Evolutionary conservation across 2,329 filamentous ascomycete genomes (phyloP).

Genomic region (Blastomyces gilchristii): DNA sequence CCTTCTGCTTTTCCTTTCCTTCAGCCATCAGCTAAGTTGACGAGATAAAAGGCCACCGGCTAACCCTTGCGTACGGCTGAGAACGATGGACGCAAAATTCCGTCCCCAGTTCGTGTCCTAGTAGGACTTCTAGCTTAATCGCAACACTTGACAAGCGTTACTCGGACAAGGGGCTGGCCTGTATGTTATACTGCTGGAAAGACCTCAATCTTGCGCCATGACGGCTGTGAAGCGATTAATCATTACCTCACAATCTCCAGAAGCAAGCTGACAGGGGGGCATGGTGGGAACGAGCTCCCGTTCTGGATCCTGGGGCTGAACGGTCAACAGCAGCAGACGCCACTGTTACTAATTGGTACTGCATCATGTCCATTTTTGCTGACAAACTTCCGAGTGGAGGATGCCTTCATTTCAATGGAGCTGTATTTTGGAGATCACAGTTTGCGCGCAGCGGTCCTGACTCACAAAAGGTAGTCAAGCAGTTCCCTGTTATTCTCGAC

Average conservation of each 20-base stretch:
- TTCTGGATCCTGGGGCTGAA: slow-evolving; percentile 49
- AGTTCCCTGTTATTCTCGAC: slow-evolving; percentile 42
- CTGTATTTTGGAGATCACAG: background rate
- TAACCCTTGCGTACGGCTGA: slow-evolving; percentile 24
- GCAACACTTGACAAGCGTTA: slow-evolving; percentile 36
- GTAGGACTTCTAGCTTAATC: slow-evolving; percentile 43
- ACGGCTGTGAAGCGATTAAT: slow-evolving; percentile 47
- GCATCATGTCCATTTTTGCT: slow-evolving; percentile 31
- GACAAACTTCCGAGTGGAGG: background rate
- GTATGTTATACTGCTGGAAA: slow-evolving; percentile 39
- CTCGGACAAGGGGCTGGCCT: slow-evolving; percentile 48
- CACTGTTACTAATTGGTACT: slow-evolving; percentile 40
- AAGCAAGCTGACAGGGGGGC: slow-evolving; percentile 7
- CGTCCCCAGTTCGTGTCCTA: slow-evolving; percentile 43
- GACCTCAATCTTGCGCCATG: slow-evolving; percentile 34
- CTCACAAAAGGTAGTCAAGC: slow-evolving; percentile 36
- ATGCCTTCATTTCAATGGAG: background rate
- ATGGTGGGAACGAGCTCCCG: slow-evolving; percentile 22
- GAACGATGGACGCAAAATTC: slow-evolving; percentile 51
- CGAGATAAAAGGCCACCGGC: background rate
- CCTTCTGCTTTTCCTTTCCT: background rate
- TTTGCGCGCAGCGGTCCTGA: slow-evolving; percentile 36
- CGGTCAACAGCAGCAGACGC: slow-evolving; percentile 49
- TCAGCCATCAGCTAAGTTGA: background rate
- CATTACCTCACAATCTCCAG: slow-evolving; percentile 34